phyloP scores from a whole-genome alignment of 2,329 filamentous ascomycete genomes.

The Thielaviopsis ethacetica region DNA sequence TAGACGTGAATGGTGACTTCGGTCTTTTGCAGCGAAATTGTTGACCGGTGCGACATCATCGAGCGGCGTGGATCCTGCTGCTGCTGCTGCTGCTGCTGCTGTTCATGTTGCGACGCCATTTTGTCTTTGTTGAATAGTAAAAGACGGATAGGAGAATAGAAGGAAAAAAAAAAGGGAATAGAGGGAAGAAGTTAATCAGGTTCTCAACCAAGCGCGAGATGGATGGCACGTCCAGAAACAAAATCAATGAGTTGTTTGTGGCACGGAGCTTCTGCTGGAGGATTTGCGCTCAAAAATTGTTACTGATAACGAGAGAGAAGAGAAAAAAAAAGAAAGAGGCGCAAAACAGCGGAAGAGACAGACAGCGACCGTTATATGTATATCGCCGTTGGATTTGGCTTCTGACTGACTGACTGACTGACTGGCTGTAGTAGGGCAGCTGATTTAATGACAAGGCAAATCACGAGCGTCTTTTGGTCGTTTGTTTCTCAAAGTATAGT shows the following conservation, averaged over 20 bases:
- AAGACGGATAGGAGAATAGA: background rate
- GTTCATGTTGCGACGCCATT: conserved; percentile 28
- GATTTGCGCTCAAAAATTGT: background rate
- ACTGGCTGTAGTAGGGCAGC: background rate
- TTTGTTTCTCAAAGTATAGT: background rate
- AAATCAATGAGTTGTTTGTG: background rate
- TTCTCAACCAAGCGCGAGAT: background rate
- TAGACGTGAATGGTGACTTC: conserved; percentile 66
- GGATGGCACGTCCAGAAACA: background rate
- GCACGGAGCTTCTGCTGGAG: background rate
- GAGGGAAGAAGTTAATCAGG: background rate
- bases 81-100: conserved; percentile 12
- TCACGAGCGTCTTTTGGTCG: background rate
- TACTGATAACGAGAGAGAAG: background rate
- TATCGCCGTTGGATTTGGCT: background rate
- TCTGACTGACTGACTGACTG: too few relatives aligned
- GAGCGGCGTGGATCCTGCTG: conserved; percentile 18
- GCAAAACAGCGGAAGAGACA: background rate
- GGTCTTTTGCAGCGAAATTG: conserved; percentile 52
- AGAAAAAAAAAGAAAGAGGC: background rate
- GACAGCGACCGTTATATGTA: background rate
- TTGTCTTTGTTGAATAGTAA: conserved; percentile 1
- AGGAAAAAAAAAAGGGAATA: background rate
- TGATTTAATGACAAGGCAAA: background rate
- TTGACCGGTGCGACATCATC: conserved; percentile 40